These are phyloP conservation scores for Coemansia sp. DNA, from an alignment of 192 early-diverging fungal species.

Conservation along the genomic window DNA sequence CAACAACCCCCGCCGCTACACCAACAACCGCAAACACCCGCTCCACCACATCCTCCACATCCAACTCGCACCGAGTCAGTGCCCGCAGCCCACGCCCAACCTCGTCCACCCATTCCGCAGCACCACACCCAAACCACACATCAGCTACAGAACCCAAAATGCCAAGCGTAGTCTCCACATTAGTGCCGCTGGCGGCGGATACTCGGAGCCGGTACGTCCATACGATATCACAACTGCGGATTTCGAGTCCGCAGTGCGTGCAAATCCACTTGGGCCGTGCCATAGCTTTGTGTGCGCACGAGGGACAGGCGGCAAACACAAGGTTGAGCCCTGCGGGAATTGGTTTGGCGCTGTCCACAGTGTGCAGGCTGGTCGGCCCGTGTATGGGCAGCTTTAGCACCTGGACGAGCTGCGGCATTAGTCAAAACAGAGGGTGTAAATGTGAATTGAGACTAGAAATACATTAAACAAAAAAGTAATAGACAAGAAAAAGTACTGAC, in stretches of 20 bases:
- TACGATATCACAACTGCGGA: slow-evolving; percentile 3
- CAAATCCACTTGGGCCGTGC: slow-evolving; percentile 18
- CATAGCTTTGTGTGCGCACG: slow-evolving; percentile 17
- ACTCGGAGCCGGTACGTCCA: slow-evolving; percentile 32
- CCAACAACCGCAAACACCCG: slow-evolving; percentile 8
- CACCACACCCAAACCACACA: slow-evolving; percentile 33
- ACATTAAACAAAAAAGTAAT: background rate
- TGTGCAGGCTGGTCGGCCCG: background rate
- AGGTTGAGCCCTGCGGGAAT: slow-evolving; percentile 15
- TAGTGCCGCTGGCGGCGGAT: background rate
- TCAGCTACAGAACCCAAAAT: slow-evolving; percentile 22
- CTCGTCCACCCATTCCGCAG: slow-evolving; percentile 29
- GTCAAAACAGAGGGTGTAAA: background rate
- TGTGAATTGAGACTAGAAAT: background rate
- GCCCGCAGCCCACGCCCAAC: slow-evolving; percentile 3
- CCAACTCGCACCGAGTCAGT: slow-evolving; percentile 4
- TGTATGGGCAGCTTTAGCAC: slow-evolving; percentile 12
- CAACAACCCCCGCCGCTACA: slow-evolving; percentile 7
- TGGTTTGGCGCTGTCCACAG: background rate
- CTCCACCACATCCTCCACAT: slow-evolving; percentile 12
- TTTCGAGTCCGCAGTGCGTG: slow-evolving; percentile 8
- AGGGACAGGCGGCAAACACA: slow-evolving; percentile 24
- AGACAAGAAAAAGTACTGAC: background rate
- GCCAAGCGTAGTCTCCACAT: slow-evolving; percentile 4
- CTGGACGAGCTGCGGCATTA: slow-evolving; percentile 7